Percentiles rank a stretch among this genome's conserved stretches.
These are phyloP conservation scores for Hyphopichia homilentoma DNA, from an alignment of 805 yeast genomes.

Conservation along the genomic window DNA sequence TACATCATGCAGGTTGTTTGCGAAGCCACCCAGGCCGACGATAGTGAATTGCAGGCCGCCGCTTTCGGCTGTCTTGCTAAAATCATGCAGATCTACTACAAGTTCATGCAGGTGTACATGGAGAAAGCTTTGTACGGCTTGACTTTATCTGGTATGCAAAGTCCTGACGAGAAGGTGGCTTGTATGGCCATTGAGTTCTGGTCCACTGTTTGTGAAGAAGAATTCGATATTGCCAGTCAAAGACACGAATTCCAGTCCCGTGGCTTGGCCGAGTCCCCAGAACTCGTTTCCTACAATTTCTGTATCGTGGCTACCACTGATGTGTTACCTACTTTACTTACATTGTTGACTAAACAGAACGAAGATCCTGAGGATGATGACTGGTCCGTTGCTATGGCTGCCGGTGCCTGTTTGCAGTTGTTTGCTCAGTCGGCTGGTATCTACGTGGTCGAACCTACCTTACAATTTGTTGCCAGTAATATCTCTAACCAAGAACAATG, in stretches of 20 bases:
- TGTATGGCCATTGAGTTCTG: constrained; percentile 99
- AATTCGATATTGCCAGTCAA: constrained; percentile 72
- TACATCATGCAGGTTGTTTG: constrained; percentile 98
- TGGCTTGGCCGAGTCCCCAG: constrained; percentile 29
- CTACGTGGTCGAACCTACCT: constrained; percentile 79
- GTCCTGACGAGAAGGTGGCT: constrained; percentile 77
- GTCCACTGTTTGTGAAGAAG: constrained; percentile 99
- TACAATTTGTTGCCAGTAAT: constrained; percentile 77
- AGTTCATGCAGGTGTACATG: constrained; percentile 92
- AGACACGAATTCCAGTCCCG: constrained; percentile 46
- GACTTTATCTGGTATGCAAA: constrained; percentile 89
- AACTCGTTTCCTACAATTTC: constrained; percentile 65
- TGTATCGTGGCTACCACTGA: constrained; percentile 80
- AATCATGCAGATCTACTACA: constrained; percentile 86
- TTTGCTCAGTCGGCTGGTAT: constrained; percentile 90
- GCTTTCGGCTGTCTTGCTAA: constrained; percentile 94
- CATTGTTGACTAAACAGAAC: constrained; percentile 79
- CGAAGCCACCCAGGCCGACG: constrained; percentile 93
- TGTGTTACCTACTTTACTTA: constrained; percentile 82
- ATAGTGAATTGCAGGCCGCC: constrained; percentile 80
- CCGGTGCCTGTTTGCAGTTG: constrained; percentile 93
- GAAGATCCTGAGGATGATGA: constrained; percentile 94
- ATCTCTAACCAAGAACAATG: constrained; percentile 50
- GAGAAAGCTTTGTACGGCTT: constrained; percentile 91
- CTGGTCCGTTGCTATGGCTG: constrained; percentile 98